Conservation (phyloP, 2,329 filamentous ascomycete genomes). For the Phaeosphaeria sp. region DNA sequence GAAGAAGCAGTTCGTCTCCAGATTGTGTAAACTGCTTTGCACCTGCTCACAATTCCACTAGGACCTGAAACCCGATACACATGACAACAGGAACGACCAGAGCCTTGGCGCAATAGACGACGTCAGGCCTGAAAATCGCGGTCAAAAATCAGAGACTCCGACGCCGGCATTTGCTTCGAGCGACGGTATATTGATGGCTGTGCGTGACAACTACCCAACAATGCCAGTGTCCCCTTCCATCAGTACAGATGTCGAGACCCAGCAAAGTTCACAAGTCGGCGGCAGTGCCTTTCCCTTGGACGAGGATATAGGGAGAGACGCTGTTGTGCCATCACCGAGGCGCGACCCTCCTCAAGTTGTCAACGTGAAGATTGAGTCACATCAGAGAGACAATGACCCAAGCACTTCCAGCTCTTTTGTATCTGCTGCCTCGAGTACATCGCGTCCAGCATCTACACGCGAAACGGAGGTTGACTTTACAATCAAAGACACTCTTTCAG, state of each 20-base stretch:
- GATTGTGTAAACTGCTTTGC: not conserved
- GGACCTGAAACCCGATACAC: not conserved
- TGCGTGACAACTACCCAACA: not conserved
- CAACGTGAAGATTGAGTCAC: not conserved
- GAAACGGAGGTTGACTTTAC: not conserved
- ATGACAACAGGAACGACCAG: not conserved
- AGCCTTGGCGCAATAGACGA: not conserved
- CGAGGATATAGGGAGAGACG: not conserved
- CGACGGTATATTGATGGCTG: not conserved
- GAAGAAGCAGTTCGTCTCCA: not conserved
- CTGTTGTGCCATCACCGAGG: not conserved
- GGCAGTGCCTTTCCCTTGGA: not conserved
- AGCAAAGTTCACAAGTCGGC: not conserved
- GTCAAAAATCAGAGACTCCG: not conserved
- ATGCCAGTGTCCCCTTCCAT: not conserved
- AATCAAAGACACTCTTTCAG: not conserved
- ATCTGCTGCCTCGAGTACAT: not conserved
- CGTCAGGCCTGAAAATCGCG: not conserved
- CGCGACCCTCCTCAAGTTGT: not conserved
- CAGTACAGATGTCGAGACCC: not conserved
- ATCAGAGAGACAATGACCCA: not conserved
- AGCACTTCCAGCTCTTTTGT: not conserved
- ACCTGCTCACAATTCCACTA: not conserved
- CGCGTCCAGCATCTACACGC: not conserved
- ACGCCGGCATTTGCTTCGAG: not conserved